phyloP scores from a whole-genome alignment of 1,284 basidiomycete genomes.

The Dichomitus squalens region DNA sequence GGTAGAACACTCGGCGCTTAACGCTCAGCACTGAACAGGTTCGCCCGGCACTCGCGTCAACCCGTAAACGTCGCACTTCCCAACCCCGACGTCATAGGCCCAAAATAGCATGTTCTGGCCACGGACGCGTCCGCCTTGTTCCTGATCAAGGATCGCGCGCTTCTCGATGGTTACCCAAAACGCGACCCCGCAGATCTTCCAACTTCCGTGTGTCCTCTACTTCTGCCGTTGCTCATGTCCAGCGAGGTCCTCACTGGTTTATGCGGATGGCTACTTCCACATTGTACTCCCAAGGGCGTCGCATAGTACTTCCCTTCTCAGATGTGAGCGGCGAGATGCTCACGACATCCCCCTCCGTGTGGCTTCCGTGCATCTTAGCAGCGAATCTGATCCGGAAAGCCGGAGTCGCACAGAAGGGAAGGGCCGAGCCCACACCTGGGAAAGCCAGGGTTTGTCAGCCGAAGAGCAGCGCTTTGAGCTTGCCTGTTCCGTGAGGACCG shows the following conservation, averaged over 20 bases:
- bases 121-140: not conserved
- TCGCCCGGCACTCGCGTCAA: not conserved
- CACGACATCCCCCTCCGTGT: not conserved
- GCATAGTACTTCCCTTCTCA: no score
- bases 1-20: no score
- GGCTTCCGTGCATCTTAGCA: conserved; percentile 9
- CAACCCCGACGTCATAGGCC: conserved; percentile 5
- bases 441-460: conserved; percentile 21
- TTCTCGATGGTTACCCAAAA: conserved; percentile 6
- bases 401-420: conserved; percentile 1
- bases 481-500: conserved; percentile 5
- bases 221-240: not conserved
- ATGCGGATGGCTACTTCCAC: not conserved
- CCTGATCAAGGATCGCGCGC: not conserved
- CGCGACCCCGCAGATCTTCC: conserved; percentile 3
- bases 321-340: not conserved
- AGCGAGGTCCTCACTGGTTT: not conserved
- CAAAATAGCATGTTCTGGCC: conserved; percentile 1
- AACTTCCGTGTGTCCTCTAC: not conserved
- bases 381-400: conserved; percentile 16
- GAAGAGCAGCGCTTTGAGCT: conserved; percentile 1
- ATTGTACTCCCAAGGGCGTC: no score
- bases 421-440: conserved; percentile 10
- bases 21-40: not conserved
- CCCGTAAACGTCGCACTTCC: not conserved